Evolutionary conservation across 345 rosid species (phyloP), one percentile per base, ranked within the genome.

Genomic region (Dovyalis caffra): DNA sequence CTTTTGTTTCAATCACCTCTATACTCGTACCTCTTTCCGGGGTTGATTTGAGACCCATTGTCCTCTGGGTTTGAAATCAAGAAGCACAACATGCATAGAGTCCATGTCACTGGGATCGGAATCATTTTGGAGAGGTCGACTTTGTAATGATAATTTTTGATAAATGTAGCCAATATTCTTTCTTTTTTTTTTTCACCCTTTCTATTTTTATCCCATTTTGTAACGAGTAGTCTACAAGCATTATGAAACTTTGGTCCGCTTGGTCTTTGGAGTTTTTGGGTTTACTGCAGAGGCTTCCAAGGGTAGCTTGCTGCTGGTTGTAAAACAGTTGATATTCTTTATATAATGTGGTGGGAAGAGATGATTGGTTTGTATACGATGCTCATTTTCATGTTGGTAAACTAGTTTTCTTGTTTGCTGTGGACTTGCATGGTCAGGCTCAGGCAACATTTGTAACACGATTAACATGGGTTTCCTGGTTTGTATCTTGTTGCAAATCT

Each of bases 61-160:
- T n/a, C 38, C 32, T n/a, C 40, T 8, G 35, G 38, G 64, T 35
- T 62, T 43, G 63, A 9, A 21, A 68, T 26, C 32, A 62, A 47
- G 73, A 29, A 8, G 62, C 35, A n/a, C 34, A 16, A 56, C 73
- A 34, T 0, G 49, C 53, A 28, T 66, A 34, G 15, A 29, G 45
- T 34, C 45, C 23, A 38, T 16, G 29, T 23, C 49, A 32, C 21
- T 32, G 47, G 66, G 71, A 49, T 77, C 66, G 47, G 32, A 56
- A 77, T n/a, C 61, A 16, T 71, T 56, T 58, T 38, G 73, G 61
- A 26, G 67, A 28, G 71, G 25, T 43, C 51, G 37, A 43, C 34
- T 68, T 9, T 77, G 80, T 66, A 72, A 72, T 77, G 72, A 67
- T 71, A 72, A 31, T 60, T 77, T 72, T 77, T 66, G 61, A 49